phyloP scores from a whole-genome alignment of 78 protist species.

The slime mould (Dictyostelium discoideum) region DNA sequence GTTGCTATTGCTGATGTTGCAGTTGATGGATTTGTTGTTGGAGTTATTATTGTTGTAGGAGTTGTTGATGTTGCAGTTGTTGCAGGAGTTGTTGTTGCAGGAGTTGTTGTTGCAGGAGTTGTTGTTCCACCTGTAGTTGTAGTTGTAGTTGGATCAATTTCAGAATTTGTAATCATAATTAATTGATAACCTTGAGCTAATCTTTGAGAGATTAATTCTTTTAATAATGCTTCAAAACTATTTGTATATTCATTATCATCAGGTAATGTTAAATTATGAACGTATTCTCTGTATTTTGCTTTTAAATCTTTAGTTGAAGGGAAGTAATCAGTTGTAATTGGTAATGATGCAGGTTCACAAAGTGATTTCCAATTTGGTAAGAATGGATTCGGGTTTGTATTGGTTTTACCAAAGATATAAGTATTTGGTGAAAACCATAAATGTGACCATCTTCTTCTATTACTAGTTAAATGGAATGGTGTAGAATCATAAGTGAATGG shows the following conservation, averaged over 20 bases:
- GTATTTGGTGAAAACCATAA: constrained; percentile 78
- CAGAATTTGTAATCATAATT: constrained; percentile 40
- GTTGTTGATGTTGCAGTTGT: neutral
- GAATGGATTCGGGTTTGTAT: constrained; percentile 76
- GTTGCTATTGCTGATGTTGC: neutral
- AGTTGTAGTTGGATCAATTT: neutral
- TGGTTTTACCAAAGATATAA: constrained; percentile 66
- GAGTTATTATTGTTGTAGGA: neutral
- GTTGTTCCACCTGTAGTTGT: neutral
- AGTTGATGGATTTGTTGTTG: neutral
- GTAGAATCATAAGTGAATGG: constrained; percentile 62
- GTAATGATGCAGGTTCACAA: constrained; percentile 80
- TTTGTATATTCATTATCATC: constrained; percentile 77
- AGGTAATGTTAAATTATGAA: constrained; percentile 43
- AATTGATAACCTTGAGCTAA: constrained; percentile 78
- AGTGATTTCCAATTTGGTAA: constrained; percentile 84
- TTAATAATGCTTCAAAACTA: constrained; percentile 56
- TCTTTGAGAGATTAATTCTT: constrained; percentile 77
- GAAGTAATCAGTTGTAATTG: constrained; percentile 81
- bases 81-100: neutral
- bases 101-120: neutral
- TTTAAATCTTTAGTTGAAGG: constrained; percentile 67
- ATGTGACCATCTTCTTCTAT: constrained; percentile 79
- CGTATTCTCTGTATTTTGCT: constrained; percentile 62
- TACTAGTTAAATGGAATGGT: constrained; percentile 63